Conservation (phyloP, 2,329 filamentous ascomycete species). For the Coleophoma crateriformis region DNA sequence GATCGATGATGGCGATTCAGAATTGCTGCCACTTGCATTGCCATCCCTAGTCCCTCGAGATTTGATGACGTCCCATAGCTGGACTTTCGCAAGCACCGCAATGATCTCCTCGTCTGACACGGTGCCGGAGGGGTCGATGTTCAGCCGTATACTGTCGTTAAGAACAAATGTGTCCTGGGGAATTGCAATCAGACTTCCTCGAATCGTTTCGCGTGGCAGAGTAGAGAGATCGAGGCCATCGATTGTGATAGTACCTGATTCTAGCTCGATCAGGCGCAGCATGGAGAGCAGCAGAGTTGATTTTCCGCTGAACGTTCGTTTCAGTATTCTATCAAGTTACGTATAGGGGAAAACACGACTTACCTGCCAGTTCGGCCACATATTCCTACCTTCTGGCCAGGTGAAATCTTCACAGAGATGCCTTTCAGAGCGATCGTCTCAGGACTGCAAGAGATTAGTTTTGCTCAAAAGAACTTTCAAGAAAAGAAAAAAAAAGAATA, state of each 20-base stretch:
- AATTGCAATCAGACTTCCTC: slow-evolving; percentile 29
- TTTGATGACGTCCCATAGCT: slow-evolving; percentile 2
- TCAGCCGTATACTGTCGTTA: slow-evolving; percentile 21
- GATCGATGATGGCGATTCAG: slow-evolving; percentile 4
- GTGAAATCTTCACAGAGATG: slow-evolving; percentile 37
- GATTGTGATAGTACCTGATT: slow-evolving; percentile 31
- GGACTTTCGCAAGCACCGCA: neutral
- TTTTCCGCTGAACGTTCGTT: slow-evolving; percentile 26
- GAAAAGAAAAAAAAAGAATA: neutral
- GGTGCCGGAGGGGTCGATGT: slow-evolving; percentile 15
- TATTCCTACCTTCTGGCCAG: slow-evolving; percentile 42
- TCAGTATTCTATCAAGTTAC: slow-evolving; percentile 2
- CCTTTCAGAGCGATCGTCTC: slow-evolving; percentile 5
- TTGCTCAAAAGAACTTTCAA: neutral
- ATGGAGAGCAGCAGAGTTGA: slow-evolving; percentile 38
- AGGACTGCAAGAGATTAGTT: slow-evolving; percentile 1
- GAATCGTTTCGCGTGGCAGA: slow-evolving; percentile 28
- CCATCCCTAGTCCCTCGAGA: neutral
- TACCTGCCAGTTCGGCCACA: slow-evolving; percentile 44
- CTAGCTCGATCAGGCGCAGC: slow-evolving; percentile 40
- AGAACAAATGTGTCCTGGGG: slow-evolving; percentile 35
- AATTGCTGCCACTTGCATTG: slow-evolving; percentile 3
- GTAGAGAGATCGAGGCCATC: slow-evolving; percentile 34
- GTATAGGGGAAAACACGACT: neutral
- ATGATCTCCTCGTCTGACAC: slow-evolving; percentile 9